Conservation (phyloP, 768 basidiomycete species). For the Russula vinacea region DNA sequence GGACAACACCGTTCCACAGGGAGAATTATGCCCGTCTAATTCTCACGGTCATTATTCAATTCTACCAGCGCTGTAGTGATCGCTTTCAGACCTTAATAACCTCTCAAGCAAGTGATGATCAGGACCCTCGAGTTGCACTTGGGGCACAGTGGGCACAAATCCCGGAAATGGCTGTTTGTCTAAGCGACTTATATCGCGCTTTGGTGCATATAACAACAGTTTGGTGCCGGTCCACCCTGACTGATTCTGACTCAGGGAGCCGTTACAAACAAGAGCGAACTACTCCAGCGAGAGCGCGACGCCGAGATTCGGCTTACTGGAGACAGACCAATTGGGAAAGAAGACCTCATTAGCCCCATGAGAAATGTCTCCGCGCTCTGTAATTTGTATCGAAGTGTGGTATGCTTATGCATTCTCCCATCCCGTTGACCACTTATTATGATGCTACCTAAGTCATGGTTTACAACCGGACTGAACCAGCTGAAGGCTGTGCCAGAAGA, state of each 20-base stretch:
- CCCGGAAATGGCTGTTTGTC: slow-evolving; percentile 69
- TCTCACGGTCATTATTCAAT: slow-evolving; percentile 90
- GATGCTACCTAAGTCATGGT: slow-evolving; percentile 65
- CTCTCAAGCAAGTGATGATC: slow-evolving; percentile 36
- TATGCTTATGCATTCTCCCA: slow-evolving; percentile 41
- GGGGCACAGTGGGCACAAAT: slow-evolving; percentile 83
- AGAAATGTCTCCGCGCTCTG: slow-evolving; percentile 75
- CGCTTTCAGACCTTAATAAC: slow-evolving; percentile 75
- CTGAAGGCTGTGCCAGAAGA: slow-evolving; percentile 65
- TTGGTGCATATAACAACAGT: slow-evolving; percentile 42
- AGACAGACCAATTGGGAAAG: slow-evolving; percentile 50
- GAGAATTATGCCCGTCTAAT: slow-evolving; percentile 95
- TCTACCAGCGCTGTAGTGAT: slow-evolving; percentile 91
- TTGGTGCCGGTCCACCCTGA: slow-evolving; percentile 8
- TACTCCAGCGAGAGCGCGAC: slow-evolving; percentile 75
- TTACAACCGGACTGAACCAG: slow-evolving; percentile 63
- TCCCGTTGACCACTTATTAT: slow-evolving; percentile 20
- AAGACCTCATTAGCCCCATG: slow-evolving; percentile 66
- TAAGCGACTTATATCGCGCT: slow-evolving; percentile 59
- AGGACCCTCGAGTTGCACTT: slow-evolving; percentile 51
- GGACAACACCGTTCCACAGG: slow-evolving; percentile 87
- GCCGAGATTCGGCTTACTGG: slow-evolving; percentile 69
- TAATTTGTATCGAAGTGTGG: slow-evolving; percentile 81
- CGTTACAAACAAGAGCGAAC: slow-evolving; percentile 45
- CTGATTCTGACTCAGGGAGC: slow-evolving; percentile 37